Evolutionary conservation across 768 basidiomycete species (phyloP).

Genomic region (Scleroderma bovista): DNA sequence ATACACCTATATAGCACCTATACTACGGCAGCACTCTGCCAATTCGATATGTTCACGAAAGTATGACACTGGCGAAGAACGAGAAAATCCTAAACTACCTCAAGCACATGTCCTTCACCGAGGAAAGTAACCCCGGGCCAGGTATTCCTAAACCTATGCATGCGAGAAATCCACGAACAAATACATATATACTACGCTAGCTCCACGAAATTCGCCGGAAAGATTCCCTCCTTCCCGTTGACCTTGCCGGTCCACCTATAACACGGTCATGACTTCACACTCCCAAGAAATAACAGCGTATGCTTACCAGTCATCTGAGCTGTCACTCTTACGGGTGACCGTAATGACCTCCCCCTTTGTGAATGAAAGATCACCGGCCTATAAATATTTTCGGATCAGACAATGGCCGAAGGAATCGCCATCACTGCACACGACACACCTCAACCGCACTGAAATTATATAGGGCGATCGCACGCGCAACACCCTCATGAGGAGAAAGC

Average conservation of each 20-base stretch:
- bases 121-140: conserved; percentile 20
- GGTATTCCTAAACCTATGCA: not conserved
- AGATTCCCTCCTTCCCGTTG: conserved; percentile 55
- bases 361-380: conserved; percentile 75
- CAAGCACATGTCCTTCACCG: conserved; percentile 20
- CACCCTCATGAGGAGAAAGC: conserved; percentile 49
- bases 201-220: conserved; percentile 85
- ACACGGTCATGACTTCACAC: not conserved
- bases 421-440: conserved; percentile 33
- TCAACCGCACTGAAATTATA: conserved; percentile 72
- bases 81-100: conserved; percentile 11
- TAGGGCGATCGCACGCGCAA: conserved; percentile 68
- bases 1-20: not conserved
- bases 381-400: not conserved
- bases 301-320: conserved; percentile 67
- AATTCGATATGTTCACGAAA: too few species aligned
- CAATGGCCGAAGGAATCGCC: conserved; percentile 5
- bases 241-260: conserved; percentile 76
- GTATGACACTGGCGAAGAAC: too few species aligned
- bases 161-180: not conserved
- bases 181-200: conserved; percentile 27
- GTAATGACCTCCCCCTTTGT: conserved; percentile 69
- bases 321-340: conserved; percentile 64
- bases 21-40: not conserved
- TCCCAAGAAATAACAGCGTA: not conserved